A percentile compares a stretch with the other conserved stretches of the same genome.
These are phyloP conservation scores for Purshia tridentata DNA, from an alignment of 306 rosid species.

Conservation along the genomic window DNA sequence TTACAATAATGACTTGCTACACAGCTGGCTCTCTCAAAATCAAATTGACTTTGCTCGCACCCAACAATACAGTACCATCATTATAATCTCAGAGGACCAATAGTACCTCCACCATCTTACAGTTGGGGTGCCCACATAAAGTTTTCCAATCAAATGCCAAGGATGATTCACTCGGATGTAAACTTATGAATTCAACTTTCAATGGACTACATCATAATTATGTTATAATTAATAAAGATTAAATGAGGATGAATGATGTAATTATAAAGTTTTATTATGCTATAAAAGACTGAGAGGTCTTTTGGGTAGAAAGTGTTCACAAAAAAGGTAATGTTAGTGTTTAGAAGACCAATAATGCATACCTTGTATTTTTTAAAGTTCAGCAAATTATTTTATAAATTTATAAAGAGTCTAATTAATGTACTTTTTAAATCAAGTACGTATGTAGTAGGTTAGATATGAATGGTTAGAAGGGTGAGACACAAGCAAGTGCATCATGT, in stretches of 20 bases:
- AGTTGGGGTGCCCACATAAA: constrained; percentile 28
- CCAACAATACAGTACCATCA: constrained; percentile 48
- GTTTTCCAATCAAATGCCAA: constrained; percentile 12
- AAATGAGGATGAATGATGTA: too few species aligned
- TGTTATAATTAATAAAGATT: too few species aligned
- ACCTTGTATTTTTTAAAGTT: too few species aligned
- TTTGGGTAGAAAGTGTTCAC: too few species aligned
- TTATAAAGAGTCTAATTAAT: too few species aligned
- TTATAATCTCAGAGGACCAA: constrained; percentile 33
- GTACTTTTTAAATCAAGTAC: too few species aligned
- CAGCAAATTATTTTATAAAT: too few species aligned
- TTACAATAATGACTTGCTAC: constrained; percentile 16
- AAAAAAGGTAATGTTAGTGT: too few species aligned
- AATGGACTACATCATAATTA: not conserved
- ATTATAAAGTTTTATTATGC: too few species aligned
- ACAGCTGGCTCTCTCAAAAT: constrained; percentile 48
- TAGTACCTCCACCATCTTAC: constrained; percentile 24
- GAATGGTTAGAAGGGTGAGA: constrained; percentile 17
- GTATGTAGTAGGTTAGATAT: constrained; percentile 22
- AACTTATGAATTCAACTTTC: not conserved
- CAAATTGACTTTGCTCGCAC: constrained; percentile 39
- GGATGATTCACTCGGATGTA: not conserved
- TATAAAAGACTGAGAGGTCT: too few species aligned
- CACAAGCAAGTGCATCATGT: constrained; percentile 11
- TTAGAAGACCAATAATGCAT: too few species aligned